Evolutionary conservation across 371 early-diverging fungal genomes (phyloP), one percentile per base, ranked within the genome.

Genomic region (Mortierella sp.): DNA sequence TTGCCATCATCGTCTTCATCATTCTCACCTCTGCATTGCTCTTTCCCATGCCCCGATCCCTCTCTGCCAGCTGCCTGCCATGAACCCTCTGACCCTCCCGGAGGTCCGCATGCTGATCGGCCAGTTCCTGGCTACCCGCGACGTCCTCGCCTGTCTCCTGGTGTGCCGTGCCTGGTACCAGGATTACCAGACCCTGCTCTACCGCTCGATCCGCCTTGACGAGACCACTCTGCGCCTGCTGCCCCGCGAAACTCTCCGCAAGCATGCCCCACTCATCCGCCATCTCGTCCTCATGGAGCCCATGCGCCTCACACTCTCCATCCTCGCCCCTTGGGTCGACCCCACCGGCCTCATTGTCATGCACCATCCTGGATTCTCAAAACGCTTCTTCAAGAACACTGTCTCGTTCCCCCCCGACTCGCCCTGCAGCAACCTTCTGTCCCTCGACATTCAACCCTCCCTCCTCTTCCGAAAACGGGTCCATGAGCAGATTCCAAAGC

Each of bases 391-490:
- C 10, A 19, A 25, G 24, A 17, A 8, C 24, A 10, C 21, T 12
- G 12, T 45, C 54, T 43, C 44, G 3, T 14, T 49, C 14, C 9
- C 29, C 21, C 34, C 53, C 0, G 29, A 41, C 0, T 34, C 53
- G 24, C 10, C 25, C 34, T 57, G 52, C 44, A 45, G 17, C 16
- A 63, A 70, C 60, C 55, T 70, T 1, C 54, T 54, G 14, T 63
- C 63, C 14, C 59, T 70, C 46, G 71, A 58, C 40, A 70, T 70
- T 46, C 49, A 52, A 19, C 69, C 69, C 10, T 68, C 69, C 7
- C 45, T 57, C 31, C 13, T 61, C 24, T 68, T 68, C 22, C 69
- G 69, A n/a, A 56, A 52, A 41, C 62, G 28, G n/a, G 57, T 67
- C 22, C 57, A 68, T n/a, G 69, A 68, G 27, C 50, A 41, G 8